Evolutionary conservation across 2,329 filamentous ascomycete species (phyloP).

Genomic region (Catunica adiposa): DNA sequence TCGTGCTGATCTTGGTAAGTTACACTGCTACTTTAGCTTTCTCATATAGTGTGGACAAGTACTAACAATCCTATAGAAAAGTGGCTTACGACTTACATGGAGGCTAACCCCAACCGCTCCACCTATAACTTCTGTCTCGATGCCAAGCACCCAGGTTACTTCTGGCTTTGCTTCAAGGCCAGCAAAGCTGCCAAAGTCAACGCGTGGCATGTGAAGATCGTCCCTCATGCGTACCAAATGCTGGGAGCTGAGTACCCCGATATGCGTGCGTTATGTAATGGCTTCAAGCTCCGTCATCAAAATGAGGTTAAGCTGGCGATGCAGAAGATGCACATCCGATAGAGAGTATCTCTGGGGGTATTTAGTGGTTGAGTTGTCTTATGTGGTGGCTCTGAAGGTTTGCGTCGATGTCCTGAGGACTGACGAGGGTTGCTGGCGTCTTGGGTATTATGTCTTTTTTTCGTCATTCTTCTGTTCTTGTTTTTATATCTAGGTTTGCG

Average conservation of each 20-base stretch:
- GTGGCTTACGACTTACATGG: conserved; percentile 91
- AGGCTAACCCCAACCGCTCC: conserved; percentile 85
- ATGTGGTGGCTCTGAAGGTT: neutral
- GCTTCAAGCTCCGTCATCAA: conserved; percentile 73
- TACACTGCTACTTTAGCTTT: neutral
- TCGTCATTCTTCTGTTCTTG: neutral
- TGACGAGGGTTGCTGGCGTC: neutral
- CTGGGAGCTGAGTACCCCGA: conserved; percentile 81
- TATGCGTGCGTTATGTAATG: conserved; percentile 89
- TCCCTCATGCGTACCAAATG: conserved; percentile 86
- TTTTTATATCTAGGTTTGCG: neutral
- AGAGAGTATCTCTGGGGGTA: neutral
- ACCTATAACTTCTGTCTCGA: conserved; percentile 95
- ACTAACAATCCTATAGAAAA: conserved; percentile 43
- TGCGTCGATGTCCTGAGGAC: neutral
- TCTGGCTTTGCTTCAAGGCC: conserved; percentile 91
- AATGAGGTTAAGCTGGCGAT: conserved; percentile 45
- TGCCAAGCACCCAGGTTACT: conserved; percentile 80
- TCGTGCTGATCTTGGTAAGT: conserved; percentile 69
- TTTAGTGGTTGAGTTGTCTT: neutral
- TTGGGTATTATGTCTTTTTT: neutral
- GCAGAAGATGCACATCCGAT: conserved; percentile 15
- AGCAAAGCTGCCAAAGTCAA: conserved; percentile 57
- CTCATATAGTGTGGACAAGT: conserved; percentile 16
- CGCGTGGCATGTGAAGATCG: conserved; percentile 73